Percentiles rank a stretch among this genome's conserved stretches.
Conservation (phyloP, 225 moss, liverwort and hornwort genomes). For the Bryum argenteum region DNA sequence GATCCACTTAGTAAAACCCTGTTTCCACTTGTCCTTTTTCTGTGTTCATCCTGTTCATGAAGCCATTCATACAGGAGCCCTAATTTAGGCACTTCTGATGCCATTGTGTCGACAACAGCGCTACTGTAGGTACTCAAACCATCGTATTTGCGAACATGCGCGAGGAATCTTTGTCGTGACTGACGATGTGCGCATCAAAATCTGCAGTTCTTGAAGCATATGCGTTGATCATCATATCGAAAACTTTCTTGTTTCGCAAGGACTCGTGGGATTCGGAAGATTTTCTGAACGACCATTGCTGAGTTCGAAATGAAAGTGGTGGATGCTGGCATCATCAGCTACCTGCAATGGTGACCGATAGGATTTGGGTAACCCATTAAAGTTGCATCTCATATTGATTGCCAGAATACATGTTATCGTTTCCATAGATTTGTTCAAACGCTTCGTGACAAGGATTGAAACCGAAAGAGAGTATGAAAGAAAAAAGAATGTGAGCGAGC, state of each 20-base stretch:
- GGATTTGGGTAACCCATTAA: conserved; percentile 20
- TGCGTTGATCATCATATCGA: not conserved
- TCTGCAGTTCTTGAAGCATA: conserved; percentile 4
- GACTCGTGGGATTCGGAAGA: not conserved
- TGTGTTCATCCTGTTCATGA: conserved; percentile 3
- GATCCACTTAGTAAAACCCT: not conserved
- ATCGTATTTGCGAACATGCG: not conserved
- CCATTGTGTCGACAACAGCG: not conserved
- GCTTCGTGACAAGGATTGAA: not conserved
- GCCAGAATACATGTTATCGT: not conserved
- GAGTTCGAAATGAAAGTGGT: conserved; percentile 16
- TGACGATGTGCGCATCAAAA: not conserved
- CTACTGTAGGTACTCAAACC: not conserved
- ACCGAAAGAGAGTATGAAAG: not conserved
- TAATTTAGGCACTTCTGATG: not conserved
- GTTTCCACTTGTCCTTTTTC: not conserved
- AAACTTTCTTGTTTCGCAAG: not conserved
- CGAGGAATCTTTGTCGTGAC: not conserved
- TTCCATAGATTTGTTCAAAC: no score
- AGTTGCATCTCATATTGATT: not conserved
- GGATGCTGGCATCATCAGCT: conserved; percentile 3
- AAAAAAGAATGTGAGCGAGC: not conserved
- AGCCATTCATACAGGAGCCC: conserved; percentile 16
- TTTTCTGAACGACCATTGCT: not conserved
- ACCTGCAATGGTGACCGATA: conserved; percentile 17